phyloP scores from a whole-genome alignment of 192 early-diverging fungal species.

The Pilaira anomala region DNA sequence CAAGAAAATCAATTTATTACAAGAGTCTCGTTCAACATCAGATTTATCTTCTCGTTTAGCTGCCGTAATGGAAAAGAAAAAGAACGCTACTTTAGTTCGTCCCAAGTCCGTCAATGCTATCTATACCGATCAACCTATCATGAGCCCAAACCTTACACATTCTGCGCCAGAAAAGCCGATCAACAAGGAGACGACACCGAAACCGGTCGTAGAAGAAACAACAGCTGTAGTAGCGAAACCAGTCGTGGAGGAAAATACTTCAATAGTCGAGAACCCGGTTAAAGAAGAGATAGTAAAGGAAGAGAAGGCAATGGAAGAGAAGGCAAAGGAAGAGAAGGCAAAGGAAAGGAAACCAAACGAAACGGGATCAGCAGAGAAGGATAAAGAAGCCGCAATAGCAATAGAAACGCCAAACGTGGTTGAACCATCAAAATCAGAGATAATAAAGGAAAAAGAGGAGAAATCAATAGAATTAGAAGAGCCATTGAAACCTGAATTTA shows the following conservation, averaged over 20 bases:
- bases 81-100: neutral
- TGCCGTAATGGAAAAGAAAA: slow-evolving; percentile 46
- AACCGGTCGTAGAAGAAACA: neutral
- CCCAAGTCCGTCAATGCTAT: too few relatives aligned
- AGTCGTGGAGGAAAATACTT: neutral
- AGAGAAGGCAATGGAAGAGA: neutral
- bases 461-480: too few relatives aligned
- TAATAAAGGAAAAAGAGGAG: too few relatives aligned
- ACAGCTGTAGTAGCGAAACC: neutral
- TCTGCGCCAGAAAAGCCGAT: neutral
- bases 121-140: too few relatives aligned
- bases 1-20: neutral
- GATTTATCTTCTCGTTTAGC: slow-evolving; percentile 44
- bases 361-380: too few relatives aligned
- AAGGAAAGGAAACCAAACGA: neutral
- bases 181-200: too few relatives aligned
- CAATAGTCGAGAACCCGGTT: neutral
- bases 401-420: neutral
- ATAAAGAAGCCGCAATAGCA: too few relatives aligned
- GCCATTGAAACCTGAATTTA: too few relatives aligned
- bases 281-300: neutral
- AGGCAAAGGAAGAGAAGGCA: neutral
- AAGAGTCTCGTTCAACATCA: slow-evolving; percentile 35
- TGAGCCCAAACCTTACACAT: too few relatives aligned
- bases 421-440: too few relatives aligned